Percentiles rank a stretch among this genome's conserved stretches.
phyloP scores from a whole-genome alignment of 345 rosid species.

The Syzygium aqueum region DNA sequence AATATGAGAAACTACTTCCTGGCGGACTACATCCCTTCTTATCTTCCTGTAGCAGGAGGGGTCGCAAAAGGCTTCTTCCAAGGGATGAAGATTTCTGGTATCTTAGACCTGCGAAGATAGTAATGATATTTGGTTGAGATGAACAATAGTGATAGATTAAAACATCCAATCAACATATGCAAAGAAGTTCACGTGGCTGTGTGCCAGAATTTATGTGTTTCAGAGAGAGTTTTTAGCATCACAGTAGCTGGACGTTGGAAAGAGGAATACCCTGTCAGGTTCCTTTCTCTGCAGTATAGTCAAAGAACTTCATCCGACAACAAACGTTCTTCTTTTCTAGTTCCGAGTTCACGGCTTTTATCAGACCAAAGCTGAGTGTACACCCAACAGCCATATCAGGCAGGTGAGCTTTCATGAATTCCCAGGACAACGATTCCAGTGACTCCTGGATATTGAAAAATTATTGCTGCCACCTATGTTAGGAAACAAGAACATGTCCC shows the following conservation, averaged over 20 bases:
- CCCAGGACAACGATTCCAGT: constrained; percentile 48
- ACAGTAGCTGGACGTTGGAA: not conserved
- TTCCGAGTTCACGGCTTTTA: not conserved
- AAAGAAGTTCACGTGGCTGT: not conserved
- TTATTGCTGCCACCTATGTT: constrained; percentile 24
- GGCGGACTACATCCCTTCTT: constrained; percentile 51
- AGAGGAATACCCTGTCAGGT: constrained; percentile 45
- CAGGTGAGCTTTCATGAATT: constrained; percentile 41
- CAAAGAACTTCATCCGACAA: constrained; percentile 44
- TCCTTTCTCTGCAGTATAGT: constrained; percentile 34
- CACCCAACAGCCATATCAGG: constrained; percentile 77
- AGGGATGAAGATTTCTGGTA: constrained; percentile 45
- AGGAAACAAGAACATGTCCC: not conserved
- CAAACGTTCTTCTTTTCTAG: constrained; percentile 5
- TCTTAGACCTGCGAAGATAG: constrained; percentile 54
- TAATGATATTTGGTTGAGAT: not conserved
- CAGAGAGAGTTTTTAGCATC: not conserved
- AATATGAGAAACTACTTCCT: constrained; percentile 33
- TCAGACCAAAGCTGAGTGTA: constrained; percentile 50
- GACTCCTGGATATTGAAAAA: constrained; percentile 54
- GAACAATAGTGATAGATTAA: not conserved
- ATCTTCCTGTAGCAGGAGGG: not conserved
- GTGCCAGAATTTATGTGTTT: too few species aligned
- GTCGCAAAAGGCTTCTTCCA: constrained; percentile 24
- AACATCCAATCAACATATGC: not conserved